These are phyloP conservation scores for Hygrocybe coccinea DNA, from an alignment of 768 basidiomycete species.

Conservation along the genomic window DNA sequence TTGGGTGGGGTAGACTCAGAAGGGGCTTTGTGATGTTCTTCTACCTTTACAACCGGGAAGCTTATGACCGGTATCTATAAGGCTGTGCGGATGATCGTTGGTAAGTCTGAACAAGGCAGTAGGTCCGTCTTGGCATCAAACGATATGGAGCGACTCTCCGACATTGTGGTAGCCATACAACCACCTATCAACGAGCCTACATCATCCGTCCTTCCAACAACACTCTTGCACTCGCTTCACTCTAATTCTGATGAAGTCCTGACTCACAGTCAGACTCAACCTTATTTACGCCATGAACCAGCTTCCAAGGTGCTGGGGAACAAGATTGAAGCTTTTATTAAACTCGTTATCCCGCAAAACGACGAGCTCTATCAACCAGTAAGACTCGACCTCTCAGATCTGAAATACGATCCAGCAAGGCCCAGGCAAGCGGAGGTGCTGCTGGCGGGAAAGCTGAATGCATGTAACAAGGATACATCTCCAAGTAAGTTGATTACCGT, in stretches of 20 bases:
- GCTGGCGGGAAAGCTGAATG: not conserved
- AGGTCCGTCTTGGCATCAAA: too few species aligned
- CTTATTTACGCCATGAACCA: conserved; percentile 1
- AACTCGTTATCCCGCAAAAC: not conserved
- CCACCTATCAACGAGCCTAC: too few species aligned
- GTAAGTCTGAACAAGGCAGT: too few species aligned
- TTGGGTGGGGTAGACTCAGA: too few species aligned
- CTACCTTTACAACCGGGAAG: too few species aligned
- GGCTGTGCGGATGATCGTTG: too few species aligned
- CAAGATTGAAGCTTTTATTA: not conserved
- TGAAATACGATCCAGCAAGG: not conserved
- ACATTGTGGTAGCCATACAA: too few species aligned
- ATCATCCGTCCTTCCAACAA: too few species aligned
- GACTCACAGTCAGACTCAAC: conserved; percentile 4
- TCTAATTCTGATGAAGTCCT: not conserved
- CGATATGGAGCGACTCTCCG: too few species aligned
- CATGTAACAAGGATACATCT: not conserved
- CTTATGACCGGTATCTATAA: too few species aligned
- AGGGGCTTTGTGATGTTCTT: too few species aligned
- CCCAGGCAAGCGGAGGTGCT: not conserved
- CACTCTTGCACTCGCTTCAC: too few species aligned
- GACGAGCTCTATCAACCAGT: not conserved
- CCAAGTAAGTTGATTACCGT: not conserved
- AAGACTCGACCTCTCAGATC: not conserved
- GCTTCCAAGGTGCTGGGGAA: not conserved